phyloP scores from a whole-genome alignment of 2,329 filamentous ascomycete species.

The Aureobasidium mangrovei region DNA sequence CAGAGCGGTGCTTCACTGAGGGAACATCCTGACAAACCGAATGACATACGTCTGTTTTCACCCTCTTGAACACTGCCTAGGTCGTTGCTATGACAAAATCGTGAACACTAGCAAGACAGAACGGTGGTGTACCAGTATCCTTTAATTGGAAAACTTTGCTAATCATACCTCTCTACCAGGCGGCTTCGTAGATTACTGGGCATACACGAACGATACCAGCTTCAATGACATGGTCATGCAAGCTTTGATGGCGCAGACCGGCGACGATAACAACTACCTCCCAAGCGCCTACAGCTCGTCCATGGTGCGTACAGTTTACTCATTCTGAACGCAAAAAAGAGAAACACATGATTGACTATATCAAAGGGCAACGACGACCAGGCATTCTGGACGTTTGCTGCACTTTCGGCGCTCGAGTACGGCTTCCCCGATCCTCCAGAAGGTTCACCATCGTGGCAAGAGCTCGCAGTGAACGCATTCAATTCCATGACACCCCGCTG shows the following conservation, averaged over 20 bases:
- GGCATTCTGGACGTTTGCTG: conserved; percentile 79
- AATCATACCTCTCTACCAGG: neutral
- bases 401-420: conserved; percentile 68
- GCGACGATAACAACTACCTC: conserved; percentile 36
- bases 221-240: conserved; percentile 35
- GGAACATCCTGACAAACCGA: too few species aligned
- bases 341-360: neutral
- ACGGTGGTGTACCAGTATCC: too few species aligned
- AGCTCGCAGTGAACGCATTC: conserved; percentile 68
- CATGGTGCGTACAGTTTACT: conserved; percentile 13
- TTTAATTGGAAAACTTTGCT: too few species aligned
- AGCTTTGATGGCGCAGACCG: conserved; percentile 35
- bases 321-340: neutral
- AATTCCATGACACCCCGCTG: conserved; percentile 67
- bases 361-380: conserved; percentile 45
- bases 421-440: conserved; percentile 59
- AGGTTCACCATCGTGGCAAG: conserved; percentile 62
- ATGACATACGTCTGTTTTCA: too few species aligned
- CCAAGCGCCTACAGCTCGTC: conserved; percentile 28
- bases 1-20: too few species aligned
- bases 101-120: too few species aligned
- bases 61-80: too few species aligned
- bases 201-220: conserved; percentile 37
- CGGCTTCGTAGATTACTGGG: conserved; percentile 34
- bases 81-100: too few species aligned